phyloP scores from a whole-genome alignment of 352 stramenopile genomes.

The Aphanomyces stellatus region DNA sequence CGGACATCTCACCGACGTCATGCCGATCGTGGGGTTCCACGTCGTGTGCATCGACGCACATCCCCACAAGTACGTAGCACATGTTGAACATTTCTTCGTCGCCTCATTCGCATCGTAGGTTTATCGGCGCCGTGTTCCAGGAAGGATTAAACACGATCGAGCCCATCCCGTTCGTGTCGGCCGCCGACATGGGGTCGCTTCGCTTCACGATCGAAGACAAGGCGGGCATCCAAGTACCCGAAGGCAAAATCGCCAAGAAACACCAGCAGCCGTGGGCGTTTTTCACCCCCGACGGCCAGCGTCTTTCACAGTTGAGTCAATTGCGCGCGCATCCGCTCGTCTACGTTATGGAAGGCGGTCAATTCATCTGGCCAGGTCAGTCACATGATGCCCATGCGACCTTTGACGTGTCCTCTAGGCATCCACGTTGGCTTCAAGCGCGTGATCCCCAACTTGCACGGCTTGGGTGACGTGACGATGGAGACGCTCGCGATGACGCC shows the following conservation, averaged over 20 bases:
- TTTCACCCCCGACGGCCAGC: slow-evolving; percentile 45
- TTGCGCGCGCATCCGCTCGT: slow-evolving; percentile 31
- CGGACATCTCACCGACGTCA: slow-evolving; percentile 38
- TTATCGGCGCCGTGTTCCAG: slow-evolving; percentile 47
- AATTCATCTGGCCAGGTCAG: slow-evolving; percentile 65
- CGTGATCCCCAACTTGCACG: slow-evolving; percentile 39
- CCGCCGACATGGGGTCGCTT: slow-evolving; percentile 31
- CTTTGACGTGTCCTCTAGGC: no score
- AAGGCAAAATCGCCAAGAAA: slow-evolving; percentile 28
- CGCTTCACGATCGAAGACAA: slow-evolving; percentile 30
- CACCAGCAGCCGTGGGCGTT: slow-evolving; percentile 65
- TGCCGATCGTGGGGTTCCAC: slow-evolving; percentile 60
- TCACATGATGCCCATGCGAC: no score
- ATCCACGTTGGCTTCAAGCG: slow-evolving; percentile 58
- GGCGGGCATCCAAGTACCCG: slow-evolving; percentile 30
- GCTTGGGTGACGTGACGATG: slow-evolving; percentile 37
- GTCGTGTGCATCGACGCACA: slow-evolving; percentile 47
- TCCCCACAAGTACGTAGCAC: slow-evolving; percentile 31
- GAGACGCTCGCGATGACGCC: slow-evolving; percentile 56
- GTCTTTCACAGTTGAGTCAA: slow-evolving; percentile 34
- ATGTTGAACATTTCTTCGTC: not conserved
- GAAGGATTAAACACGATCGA: slow-evolving; percentile 32
- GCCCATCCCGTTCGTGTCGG: slow-evolving; percentile 26
- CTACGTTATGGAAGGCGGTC: slow-evolving; percentile 63
- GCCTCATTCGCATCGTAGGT: slow-evolving; percentile 20